phyloP scores from a whole-genome alignment of 2,329 filamentous ascomycete genomes.

The Colletotrichum magnum region DNA sequence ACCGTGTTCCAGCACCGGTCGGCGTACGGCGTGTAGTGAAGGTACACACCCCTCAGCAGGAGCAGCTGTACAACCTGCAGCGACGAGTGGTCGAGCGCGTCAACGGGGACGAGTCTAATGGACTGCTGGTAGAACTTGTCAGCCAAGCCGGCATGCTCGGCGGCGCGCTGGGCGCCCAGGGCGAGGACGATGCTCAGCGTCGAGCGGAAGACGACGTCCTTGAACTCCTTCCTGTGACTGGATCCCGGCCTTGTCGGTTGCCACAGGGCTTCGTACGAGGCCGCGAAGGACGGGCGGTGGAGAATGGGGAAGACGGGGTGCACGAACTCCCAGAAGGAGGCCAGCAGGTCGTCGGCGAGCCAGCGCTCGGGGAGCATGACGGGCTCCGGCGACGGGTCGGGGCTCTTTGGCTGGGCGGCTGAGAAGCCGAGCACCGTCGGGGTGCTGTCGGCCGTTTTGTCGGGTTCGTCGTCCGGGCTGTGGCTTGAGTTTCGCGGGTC shows the following conservation, averaged over 20 bases:
- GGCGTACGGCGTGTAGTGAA: constrained; percentile 46
- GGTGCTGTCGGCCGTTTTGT: neutral
- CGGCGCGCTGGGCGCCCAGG: constrained; percentile 46
- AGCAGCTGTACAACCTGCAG: constrained; percentile 48
- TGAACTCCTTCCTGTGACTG: neutral
- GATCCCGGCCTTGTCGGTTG: neutral
- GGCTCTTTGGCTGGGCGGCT: neutral
- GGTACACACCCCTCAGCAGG: constrained; percentile 47
- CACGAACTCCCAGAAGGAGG: constrained; percentile 41
- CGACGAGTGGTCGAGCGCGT: constrained; percentile 46
- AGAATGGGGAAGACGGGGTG: constrained; percentile 42
- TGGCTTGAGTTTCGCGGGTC: neutral
- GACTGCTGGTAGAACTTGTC: constrained; percentile 48
- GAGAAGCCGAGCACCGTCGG: constrained; percentile 17
- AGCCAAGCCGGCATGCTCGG: constrained; percentile 36
- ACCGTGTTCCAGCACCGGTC: constrained; percentile 50
- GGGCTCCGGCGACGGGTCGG: neutral
- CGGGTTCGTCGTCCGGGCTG: neutral
- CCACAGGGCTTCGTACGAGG: constrained; percentile 37
- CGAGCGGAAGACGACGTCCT: constrained; percentile 42
- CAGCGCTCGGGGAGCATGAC: constrained; percentile 20
- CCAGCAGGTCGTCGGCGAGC: constrained; percentile 29
- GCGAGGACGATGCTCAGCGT: constrained; percentile 50
- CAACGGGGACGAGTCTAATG: constrained; percentile 44
- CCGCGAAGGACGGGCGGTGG: constrained; percentile 34